phyloP scores from a whole-genome alignment of 2,329 filamentous ascomycete genomes.

The Colletotrichum sp. region DNA sequence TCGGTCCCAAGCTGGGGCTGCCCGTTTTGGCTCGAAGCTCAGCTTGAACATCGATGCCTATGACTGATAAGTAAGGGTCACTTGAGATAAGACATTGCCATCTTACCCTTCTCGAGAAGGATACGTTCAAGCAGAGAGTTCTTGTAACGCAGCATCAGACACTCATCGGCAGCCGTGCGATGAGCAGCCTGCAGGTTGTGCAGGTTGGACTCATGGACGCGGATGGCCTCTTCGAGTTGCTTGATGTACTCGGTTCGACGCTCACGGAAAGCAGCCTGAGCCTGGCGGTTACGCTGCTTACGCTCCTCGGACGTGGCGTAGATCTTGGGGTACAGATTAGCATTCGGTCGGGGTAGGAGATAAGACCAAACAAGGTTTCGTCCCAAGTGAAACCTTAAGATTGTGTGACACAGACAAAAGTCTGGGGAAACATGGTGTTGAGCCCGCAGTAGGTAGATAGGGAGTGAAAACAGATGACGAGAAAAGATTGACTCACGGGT shows the following conservation, averaged over 20 bases:
- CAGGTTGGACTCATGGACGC: constrained; percentile 93
- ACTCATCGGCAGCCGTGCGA: constrained; percentile 93
- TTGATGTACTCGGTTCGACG: constrained; percentile 99
- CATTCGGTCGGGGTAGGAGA: constrained; percentile 20
- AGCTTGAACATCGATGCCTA: constrained; percentile 95
- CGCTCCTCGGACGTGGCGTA: constrained; percentile 99
- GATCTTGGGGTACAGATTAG: constrained; percentile 62
- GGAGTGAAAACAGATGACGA: constrained; percentile 6
- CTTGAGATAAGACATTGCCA: background rate
- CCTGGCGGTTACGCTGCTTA: constrained; percentile 96
- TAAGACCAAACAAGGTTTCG: constrained; percentile 12
- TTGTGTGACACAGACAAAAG: constrained; percentile 8
- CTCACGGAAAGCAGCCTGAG: constrained; percentile 96
- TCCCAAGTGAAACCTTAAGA: constrained; percentile 3
- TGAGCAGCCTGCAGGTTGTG: constrained; percentile 94
- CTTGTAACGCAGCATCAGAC: constrained; percentile 97
- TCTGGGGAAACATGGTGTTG: constrained; percentile 13
- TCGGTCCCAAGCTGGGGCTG: constrained; percentile 79
- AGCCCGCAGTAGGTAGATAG: background rate
- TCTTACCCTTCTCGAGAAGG: constrained; percentile 87
- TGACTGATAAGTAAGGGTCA: background rate
- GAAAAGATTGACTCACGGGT: constrained; percentile 74
- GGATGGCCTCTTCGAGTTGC: constrained; percentile 96
- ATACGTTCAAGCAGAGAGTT: constrained; percentile 96
- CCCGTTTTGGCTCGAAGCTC: constrained; percentile 93